A percentile compares a stretch with the other conserved stretches of the same genome.
These are phyloP conservation scores for Podila epigama DNA, from an alignment of 192 early-diverging fungal genomes.

Conservation along the genomic window DNA sequence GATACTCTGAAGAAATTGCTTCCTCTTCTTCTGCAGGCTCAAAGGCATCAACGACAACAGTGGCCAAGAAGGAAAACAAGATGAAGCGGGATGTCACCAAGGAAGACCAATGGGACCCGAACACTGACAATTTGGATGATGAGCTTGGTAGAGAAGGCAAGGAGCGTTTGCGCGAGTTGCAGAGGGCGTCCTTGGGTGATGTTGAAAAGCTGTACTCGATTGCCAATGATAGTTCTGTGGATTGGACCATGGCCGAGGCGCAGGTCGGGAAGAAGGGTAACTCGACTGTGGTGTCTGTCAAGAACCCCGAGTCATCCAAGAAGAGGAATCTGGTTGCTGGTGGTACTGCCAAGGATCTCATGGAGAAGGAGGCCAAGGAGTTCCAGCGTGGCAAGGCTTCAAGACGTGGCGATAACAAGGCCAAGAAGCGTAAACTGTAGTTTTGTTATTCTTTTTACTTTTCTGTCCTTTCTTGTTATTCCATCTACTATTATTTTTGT, in stretches of 20 bases:
- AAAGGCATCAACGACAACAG: constrained; percentile 16
- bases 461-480: not conserved
- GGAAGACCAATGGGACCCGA: constrained; percentile 89
- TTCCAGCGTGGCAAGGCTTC: constrained; percentile 35
- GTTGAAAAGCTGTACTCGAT: constrained; percentile 35
- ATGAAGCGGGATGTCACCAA: constrained; percentile 63
- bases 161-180: constrained; percentile 71
- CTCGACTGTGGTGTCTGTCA: constrained; percentile 76
- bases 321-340: constrained; percentile 50
- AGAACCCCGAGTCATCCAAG: constrained; percentile 69
- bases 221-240: constrained; percentile 56
- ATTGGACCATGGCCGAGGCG: constrained; percentile 74
- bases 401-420: constrained; percentile 34
- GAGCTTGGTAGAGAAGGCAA: constrained; percentile 88
- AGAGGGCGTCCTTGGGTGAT: constrained; percentile 23
- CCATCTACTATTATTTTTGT: not conserved
- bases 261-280: constrained; percentile 68
- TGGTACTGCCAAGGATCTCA: constrained; percentile 57
- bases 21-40: constrained; percentile 32
- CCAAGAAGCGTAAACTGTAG: constrained; percentile 42
- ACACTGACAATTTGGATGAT: constrained; percentile 75
- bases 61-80: constrained; percentile 44
- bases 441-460: not conserved
- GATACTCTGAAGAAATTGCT: constrained; percentile 53
- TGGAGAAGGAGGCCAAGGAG: constrained; percentile 56